These are phyloP conservation scores for Firmiana major DNA, from an alignment of 345 rosid species.

Conservation along the genomic window DNA sequence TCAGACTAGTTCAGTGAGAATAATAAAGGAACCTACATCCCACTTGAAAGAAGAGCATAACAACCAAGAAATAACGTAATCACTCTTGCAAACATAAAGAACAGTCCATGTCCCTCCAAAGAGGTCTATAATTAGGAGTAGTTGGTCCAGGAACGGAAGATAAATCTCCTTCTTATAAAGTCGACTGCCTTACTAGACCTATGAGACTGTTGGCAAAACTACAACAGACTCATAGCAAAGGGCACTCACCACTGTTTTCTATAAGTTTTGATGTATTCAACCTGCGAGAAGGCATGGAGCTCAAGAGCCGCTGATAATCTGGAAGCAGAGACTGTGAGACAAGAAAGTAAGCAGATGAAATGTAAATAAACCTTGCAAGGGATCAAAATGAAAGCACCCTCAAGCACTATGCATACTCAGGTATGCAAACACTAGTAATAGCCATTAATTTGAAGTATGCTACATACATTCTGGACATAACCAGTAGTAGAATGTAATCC, in stretches of 20 bases:
- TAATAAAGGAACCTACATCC: background rate
- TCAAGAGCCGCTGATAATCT: conserved; percentile 97
- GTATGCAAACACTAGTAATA: background rate
- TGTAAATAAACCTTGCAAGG: conserved; percentile 34
- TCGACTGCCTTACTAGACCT: background rate
- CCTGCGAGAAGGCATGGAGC: conserved; percentile 97
- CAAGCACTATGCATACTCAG: background rate
- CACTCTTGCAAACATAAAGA: background rate
- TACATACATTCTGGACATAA: background rate
- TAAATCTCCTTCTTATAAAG: background rate
- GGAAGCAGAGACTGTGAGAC: conserved; percentile 94
- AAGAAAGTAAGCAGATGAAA: conserved; percentile 40
- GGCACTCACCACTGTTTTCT: conserved; percentile 79
- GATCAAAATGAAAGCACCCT: conserved; percentile 16
- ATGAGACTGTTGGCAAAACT: background rate
- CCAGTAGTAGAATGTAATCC: too few relatives aligned
- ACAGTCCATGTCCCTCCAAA: conserved; percentile 1
- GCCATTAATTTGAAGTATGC: background rate
- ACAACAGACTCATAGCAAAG: background rate
- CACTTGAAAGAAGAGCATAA: background rate
- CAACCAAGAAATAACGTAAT: background rate
- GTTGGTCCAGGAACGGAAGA: background rate
- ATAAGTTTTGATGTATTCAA: conserved; percentile 86
- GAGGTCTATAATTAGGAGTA: background rate
- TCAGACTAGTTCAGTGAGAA: background rate